Evolutionary conservation across 192 early-diverging fungal genomes (phyloP).

Genomic region (Coemansia sp.): DNA sequence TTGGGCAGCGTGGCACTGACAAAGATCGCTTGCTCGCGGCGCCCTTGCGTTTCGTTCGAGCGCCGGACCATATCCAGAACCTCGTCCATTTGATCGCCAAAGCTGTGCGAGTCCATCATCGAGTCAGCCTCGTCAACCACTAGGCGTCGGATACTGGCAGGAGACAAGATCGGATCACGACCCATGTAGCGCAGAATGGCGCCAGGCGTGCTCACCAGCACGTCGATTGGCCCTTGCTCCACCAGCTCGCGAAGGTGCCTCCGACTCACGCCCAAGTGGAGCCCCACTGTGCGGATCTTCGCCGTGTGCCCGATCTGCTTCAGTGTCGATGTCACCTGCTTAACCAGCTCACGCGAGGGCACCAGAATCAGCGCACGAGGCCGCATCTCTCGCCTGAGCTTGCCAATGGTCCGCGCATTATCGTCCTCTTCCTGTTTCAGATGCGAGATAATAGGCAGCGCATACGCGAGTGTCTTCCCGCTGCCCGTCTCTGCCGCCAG

Average conservation of each 20-base stretch:
- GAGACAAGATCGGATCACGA: constrained; percentile 56
- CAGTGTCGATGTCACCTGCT: constrained; percentile 70
- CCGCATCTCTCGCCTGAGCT: constrained; percentile 64
- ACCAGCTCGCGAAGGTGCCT: constrained; percentile 50
- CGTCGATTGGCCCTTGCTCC: constrained; percentile 69
- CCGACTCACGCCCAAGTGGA: constrained; percentile 55
- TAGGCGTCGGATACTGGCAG: constrained; percentile 62
- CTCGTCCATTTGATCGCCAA: constrained; percentile 61
- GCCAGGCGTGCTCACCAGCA: constrained; percentile 79
- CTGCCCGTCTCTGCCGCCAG: constrained; percentile 88
- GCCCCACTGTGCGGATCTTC: constrained; percentile 66
- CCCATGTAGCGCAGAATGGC: constrained; percentile 62
- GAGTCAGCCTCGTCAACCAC: constrained; percentile 95
- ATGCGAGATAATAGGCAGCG: constrained; percentile 73
- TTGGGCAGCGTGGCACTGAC: constrained; percentile 74
- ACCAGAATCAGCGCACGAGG: constrained; percentile 84
- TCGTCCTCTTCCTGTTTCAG: constrained; percentile 66
- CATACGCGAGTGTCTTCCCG: constrained; percentile 90
- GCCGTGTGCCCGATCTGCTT: constrained; percentile 69
- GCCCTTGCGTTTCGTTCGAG: constrained; percentile 40
- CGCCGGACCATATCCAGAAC: constrained; percentile 56
- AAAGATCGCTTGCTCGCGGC: constrained; percentile 57
- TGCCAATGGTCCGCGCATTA: background rate
- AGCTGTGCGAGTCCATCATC: constrained; percentile 77
- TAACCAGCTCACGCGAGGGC: constrained; percentile 84